Base-by-base conservation (phyloP, 1,284 basidiomycete species). In the Cutaneotrichosporon curvatum region DNA sequence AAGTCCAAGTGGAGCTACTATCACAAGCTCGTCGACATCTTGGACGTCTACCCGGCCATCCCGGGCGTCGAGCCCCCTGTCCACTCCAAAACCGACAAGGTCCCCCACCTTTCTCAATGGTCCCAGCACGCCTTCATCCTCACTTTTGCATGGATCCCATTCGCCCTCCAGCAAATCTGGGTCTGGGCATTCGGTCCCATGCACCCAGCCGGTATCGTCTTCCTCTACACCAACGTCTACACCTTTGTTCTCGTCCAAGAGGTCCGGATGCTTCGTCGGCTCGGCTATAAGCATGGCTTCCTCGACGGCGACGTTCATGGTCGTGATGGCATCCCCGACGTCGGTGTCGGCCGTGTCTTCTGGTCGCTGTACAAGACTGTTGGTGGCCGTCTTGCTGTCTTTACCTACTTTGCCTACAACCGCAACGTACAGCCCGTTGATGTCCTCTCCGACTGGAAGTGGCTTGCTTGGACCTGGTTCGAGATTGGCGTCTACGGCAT, bases 251-350 rank as follows among this genome's bases (percentile, higher is more conserved):
- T n/a, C n/a, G n/a, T n/a, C n/a, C n/a, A n/a, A n/a, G n/a, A n/a
- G n/a, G n/a, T n/a, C n/a, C n/a, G n/a, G n/a, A n/a, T n/a, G n/a
- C n/a, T n/a, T n/a, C n/a, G n/a, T n/a, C n/a, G n/a, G n/a, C n/a
- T n/a, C n/a, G n/a, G n/a, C n/a, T n/a, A n/a, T n/a, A n/a, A n/a
- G n/a, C n/a, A n/a, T n/a, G n/a, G n/a, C n/a, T n/a, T n/a, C n/a
- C n/a, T n/a, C n/a, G n/a, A n/a, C n/a, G n/a, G n/a, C n/a, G n/a
- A n/a, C n/a, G n/a, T n/a, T n/a, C n/a, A n/a, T n/a, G n/a, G n/a
- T n/a, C n/a, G n/a, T 15, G 42, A 43, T 28, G 42, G 42, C 23
- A 28, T 43, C 11, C 42, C 42, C 42, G 42, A 43, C 34, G 42
- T 37, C 25, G 42, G 42, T n/a, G 34, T 43, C 34, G 10, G 16